Base-by-base conservation (phyloP, 352 stramenopile species). In the Thalassiosira livingstoniorum region DNA sequence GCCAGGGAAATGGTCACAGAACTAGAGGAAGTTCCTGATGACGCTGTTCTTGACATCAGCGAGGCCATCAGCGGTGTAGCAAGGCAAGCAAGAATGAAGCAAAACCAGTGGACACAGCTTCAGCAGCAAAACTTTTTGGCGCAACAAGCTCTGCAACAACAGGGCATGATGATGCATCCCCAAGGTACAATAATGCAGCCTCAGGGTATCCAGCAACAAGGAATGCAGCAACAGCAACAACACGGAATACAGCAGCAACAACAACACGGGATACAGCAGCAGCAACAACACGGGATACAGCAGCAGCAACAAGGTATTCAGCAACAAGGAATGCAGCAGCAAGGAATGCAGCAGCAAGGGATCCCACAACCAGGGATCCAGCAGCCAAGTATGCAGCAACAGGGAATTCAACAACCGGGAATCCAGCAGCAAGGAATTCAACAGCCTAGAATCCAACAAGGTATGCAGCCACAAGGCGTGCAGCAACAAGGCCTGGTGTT, bases 1-100 rank as follows among this genome's bases (percentile, higher is more conserved):
- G 96, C 95, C n/a, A 97, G 96, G 61, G 96, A 98, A 91, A 94
- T 98, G 87, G 96, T 97, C 18, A 92, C 96, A 53, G 96, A 98
- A 60, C 94, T 98, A 29, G 83, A 85, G 42, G 94, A 94, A n/a
- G 97, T 98, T 67, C 85, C 96, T 57, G 93, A 97, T 68, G 95
- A 95, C 34, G 95, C 97, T 58, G 90, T 98, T 10, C 92, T 98
- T 85, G 96, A 98, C 58, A 98, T 98, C 74, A 96, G 95, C 53
- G 95, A 97, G 82, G 97, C 96, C 25, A 98, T 98, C 18, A 93
- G 87, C 86, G 83, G 75, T 53, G 76, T 93, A 71, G 88, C 88
- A 42, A 67, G 87, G 58, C 63, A 82, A n/a, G 87, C 86, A 18
- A 77, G 86, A 58, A 87, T 89, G 42, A 90, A 88, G 57, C 80